Percentiles rank a stretch among this genome's conserved stretches.
Conservation (phyloP, 768 basidiomycete genomes). For the Termitomyces sp. region DNA sequence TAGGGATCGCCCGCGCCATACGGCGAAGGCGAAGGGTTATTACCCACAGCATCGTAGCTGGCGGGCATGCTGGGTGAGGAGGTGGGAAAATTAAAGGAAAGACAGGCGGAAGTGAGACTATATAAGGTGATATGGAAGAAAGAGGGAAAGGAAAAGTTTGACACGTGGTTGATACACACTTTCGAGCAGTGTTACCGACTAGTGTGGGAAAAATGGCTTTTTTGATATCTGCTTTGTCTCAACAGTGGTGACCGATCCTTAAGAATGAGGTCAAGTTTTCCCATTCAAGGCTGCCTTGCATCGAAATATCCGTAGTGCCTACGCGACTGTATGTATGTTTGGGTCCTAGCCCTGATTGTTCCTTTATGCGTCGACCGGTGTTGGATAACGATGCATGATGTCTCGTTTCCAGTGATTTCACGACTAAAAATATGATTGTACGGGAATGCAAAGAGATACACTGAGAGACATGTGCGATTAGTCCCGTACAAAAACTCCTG, state of each 20-base stretch:
- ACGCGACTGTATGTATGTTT: too few relatives aligned
- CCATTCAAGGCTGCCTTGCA: too few relatives aligned
- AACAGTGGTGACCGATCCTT: too few relatives aligned
- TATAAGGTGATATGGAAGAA: slow-evolving; percentile 5
- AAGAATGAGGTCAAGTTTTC: too few relatives aligned
- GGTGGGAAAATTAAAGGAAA: slow-evolving; percentile 16
- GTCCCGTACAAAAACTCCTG: slow-evolving; percentile 65
- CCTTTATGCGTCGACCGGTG: too few relatives aligned
- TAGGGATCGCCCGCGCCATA: slow-evolving; percentile 58
- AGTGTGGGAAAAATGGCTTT: background rate
- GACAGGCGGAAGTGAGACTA: slow-evolving; percentile 14
- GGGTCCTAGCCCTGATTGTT: too few relatives aligned
- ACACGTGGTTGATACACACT: background rate
- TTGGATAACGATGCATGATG: too few relatives aligned
- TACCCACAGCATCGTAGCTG: slow-evolving; percentile 23
- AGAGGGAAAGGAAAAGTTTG: background rate
- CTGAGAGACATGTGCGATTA: slow-evolving; percentile 3
- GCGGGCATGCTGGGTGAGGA: slow-evolving; percentile 25
- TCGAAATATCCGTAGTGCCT: too few relatives aligned
- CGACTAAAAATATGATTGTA: background rate
- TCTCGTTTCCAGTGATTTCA: background rate
- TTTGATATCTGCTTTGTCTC: too few relatives aligned
- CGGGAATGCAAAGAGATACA: background rate
- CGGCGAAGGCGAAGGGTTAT: slow-evolving; percentile 26
- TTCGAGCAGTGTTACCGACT: background rate